Percentiles rank a stretch among this genome's conserved stretches.
Evolutionary conservation across 345 rosid species (phyloP).

Genomic region (sweet orange (Citrus sinensis)): DVS_A1.0 CM039163.1:36777501-36778000

Average conservation of each 20-base stretch:
- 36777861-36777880: constrained; percentile 26
- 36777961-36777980: not conserved
- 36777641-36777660: not conserved
- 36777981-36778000: not conserved
- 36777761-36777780: not conserved
- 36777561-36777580: not conserved
- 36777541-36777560: not conserved
- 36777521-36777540: not conserved
- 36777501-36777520: not conserved
- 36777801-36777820: not conserved
- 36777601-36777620: not conserved
- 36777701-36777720: not conserved
- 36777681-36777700: not conserved
- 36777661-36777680: not conserved
- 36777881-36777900: constrained; percentile 20
- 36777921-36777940: constrained; percentile 43
- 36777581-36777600: not conserved
- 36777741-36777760: not conserved
- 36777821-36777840: not conserved
- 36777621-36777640: not conserved
- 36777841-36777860: constrained; percentile 9
- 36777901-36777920: constrained; percentile 20
- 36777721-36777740: not conserved
- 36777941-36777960: constrained; percentile 46
- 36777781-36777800: not conserved